Evolutionary conservation across 169 alveolate genomes (phyloP).

Genomic region (Eimeria maxima): DNA sequence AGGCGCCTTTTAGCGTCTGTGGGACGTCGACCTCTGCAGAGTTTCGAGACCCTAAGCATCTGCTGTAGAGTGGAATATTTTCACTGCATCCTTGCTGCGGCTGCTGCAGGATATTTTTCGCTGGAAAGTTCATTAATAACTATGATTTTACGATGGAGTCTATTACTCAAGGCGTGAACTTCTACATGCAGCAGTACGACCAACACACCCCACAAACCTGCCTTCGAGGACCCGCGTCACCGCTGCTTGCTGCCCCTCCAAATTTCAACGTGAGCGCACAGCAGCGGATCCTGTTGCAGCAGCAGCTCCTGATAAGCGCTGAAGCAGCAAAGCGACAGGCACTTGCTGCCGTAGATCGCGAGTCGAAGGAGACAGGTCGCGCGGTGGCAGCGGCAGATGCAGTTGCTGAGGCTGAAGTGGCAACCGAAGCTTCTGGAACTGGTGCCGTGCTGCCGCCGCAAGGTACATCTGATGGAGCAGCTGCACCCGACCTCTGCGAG

Average conservation of each 20-base stretch:
- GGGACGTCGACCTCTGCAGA: background rate
- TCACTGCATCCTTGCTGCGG: background rate
- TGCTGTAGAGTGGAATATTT: background rate
- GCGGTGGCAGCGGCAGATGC: constrained; percentile 75
- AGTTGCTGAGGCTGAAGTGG: background rate
- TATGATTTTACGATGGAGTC: constrained; percentile 91
- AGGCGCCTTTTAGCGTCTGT: background rate
- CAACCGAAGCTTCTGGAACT: constrained; percentile 27
- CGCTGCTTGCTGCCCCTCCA: constrained; percentile 73
- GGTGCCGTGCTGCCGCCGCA: constrained; percentile 24
- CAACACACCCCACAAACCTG: constrained; percentile 69
- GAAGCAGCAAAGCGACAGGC: constrained; percentile 38
- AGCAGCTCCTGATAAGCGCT: constrained; percentile 51
- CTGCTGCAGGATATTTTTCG: constrained; percentile 89
- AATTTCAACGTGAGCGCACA: constrained; percentile 61
- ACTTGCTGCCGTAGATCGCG: background rate
- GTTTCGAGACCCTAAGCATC: background rate
- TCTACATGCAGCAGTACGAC: constrained; percentile 83
- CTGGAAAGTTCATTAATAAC: constrained; percentile 94
- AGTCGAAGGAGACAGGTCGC: background rate
- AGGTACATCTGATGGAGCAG: background rate
- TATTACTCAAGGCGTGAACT: constrained; percentile 89
- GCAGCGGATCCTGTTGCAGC: constrained; percentile 77
- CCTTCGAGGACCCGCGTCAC: constrained; percentile 66
- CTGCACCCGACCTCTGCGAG: background rate